phyloP scores from a whole-genome alignment of 2,329 filamentous ascomycete species.

The Penicillium thymicola region DNA sequence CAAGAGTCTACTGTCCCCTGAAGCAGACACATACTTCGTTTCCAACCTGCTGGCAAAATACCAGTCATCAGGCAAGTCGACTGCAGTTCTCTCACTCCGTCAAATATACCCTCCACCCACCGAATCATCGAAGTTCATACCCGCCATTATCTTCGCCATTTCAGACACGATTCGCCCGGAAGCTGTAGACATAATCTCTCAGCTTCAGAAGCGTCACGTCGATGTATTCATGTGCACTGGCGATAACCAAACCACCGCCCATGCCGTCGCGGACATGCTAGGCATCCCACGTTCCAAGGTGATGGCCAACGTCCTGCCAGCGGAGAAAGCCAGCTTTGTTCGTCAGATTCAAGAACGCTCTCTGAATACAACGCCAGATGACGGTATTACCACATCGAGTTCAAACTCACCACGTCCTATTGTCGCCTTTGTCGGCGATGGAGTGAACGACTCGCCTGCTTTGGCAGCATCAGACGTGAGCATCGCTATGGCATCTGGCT shows the following conservation, averaged over 20 bases:
- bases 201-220: slow-evolving; percentile 63
- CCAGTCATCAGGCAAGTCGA: slow-evolving; percentile 44
- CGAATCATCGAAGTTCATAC: slow-evolving; percentile 31
- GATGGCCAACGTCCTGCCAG: slow-evolving; percentile 81
- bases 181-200: slow-evolving; percentile 60
- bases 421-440: slow-evolving; percentile 82
- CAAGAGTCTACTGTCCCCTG: slow-evolving; percentile 28
- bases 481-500: slow-evolving; percentile 76
- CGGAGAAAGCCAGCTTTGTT: slow-evolving; percentile 62
- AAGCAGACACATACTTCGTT: slow-evolving; percentile 34
- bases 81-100: slow-evolving; percentile 44
- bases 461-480: slow-evolving; percentile 77
- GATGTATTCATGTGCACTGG: slow-evolving; percentile 91
- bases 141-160: slow-evolving; percentile 69
- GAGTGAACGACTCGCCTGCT: slow-evolving; percentile 81
- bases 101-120: slow-evolving; percentile 14
- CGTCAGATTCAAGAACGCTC: slow-evolving; percentile 34
- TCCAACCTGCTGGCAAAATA: slow-evolving; percentile 37
- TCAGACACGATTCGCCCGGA: slow-evolving; percentile 78
- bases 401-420: slow-evolving; percentile 45
- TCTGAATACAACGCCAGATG: not conserved
- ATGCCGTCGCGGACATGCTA: slow-evolving; percentile 70
- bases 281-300: slow-evolving; percentile 73
- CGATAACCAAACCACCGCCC: slow-evolving; percentile 81
- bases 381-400: not conserved